Base-by-base conservation (phyloP, 768 basidiomycete species). In the Tricholoma saponaceum region DNA sequence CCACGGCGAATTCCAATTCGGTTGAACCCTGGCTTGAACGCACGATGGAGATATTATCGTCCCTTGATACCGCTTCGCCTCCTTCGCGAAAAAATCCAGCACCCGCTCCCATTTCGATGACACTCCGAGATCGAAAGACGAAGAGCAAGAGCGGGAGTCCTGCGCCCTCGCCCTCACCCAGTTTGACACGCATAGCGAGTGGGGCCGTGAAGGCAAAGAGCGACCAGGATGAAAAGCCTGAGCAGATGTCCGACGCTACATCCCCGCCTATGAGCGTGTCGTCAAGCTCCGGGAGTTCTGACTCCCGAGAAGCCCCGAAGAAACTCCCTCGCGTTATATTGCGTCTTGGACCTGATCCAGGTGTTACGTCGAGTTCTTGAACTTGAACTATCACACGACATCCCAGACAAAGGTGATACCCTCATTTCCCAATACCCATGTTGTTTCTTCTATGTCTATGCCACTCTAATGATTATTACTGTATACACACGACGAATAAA, bases 21-120 rank as follows among this genome's bases (percentile, higher is more conserved):
- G 52, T 67, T 4, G 82, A 83, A 4, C 71, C 71, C 3, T 91
- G 89, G 89, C 66, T 91, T 16, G 76, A 81, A 26, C 81, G 83
- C 12, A 75, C 87, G 0, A 51, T 82, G 3, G 74, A 76, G 23
- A 71, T 84, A 25, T 79, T 87, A 55, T 63, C 73, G 0, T 66
- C 76, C 0, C 65, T 89, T 0, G 80, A 82, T 51, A 64, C 64
- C 20, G 62, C 67, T 37, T 20, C 60, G 14, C 18, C 55, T 4
- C 32, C 56, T 4, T 56, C 62, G 8, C 58, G 57, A 7, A 41
- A 44, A 16, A 14, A 30, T 2, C 44, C 51, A 4, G 30, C 56
- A 0, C 58, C 58, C 13, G 51, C 62, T 2, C n/a, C 47, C n/a
- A 43, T 56, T n/a, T 53, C 32, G 4, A 50, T 62, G 60, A 66